Evolutionary conservation across 176 grass and related monocot species (phyloP).

Genomic region (Hordeum vulgare): MorexV3_pseudomolecules_assembly NC_058520.1:67047662-67048161

Average conservation of each 20-base stretch:
- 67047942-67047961: constrained; percentile 20
- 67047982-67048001: background rate
- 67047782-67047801: constrained; percentile 19
- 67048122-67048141: background rate
- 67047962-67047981: too few species aligned
- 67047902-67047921: constrained; percentile 40
- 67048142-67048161: background rate
- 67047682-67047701: constrained; percentile 25
- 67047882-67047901: constrained; percentile 38
- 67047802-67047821: background rate
- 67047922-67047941: constrained; percentile 63
- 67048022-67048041: constrained; percentile 34
- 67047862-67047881: constrained; percentile 36
- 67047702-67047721: constrained; percentile 66
- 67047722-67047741: constrained; percentile 38
- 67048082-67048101: constrained; percentile 15
- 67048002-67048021: constrained; percentile 13
- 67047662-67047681: background rate
- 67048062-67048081: background rate
- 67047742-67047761: background rate
- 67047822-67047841: constrained; percentile 16
- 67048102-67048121: constrained; percentile 15
- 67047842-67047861: constrained; percentile 24
- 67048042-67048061: constrained; percentile 6
- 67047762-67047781: constrained; percentile 30